Evolutionary conservation across 192 early-diverging fungal genomes (phyloP).

Genomic region (Coemansia furcata): DNA sequence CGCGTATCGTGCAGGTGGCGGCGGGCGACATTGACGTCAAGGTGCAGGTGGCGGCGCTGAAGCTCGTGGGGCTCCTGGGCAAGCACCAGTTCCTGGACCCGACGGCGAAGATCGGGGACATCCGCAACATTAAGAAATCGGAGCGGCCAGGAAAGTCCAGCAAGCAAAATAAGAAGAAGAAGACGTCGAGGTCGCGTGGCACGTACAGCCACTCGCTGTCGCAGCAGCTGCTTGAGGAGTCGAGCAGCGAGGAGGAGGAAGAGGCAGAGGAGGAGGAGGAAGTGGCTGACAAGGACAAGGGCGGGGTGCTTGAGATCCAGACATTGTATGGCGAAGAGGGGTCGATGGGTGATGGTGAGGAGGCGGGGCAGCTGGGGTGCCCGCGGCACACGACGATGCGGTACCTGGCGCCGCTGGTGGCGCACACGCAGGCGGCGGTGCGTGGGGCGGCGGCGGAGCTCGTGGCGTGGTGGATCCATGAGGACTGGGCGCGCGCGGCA

Average conservation of each 20-base stretch:
- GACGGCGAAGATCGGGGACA: conserved; percentile 27
- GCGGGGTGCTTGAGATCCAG: conserved; percentile 9
- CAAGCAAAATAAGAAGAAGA: neutral
- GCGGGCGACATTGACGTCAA: conserved; percentile 41
- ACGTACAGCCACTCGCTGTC: conserved; percentile 44
- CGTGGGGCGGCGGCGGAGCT: conserved; percentile 66
- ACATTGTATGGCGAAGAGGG: conserved; percentile 20
- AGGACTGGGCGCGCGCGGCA: conserved; percentile 48
- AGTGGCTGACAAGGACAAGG: conserved; percentile 1
- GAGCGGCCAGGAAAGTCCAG: neutral
- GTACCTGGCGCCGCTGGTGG: conserved; percentile 67
- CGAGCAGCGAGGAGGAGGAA: conserved; percentile 23
- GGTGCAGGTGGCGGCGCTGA: conserved; percentile 47
- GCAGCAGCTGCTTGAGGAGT: conserved; percentile 49
- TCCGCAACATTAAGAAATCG: conserved; percentile 11
- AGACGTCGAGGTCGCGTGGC: conserved; percentile 13
- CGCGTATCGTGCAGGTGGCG: conserved; percentile 46
- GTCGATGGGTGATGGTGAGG: neutral
- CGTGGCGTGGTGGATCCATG: conserved; percentile 52
- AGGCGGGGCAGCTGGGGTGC: conserved; percentile 55
- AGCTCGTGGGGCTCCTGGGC: conserved; percentile 30
- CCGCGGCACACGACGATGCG: conserved; percentile 53
- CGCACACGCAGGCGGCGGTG: conserved; percentile 65
- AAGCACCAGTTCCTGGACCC: conserved; percentile 35
- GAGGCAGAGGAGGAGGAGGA: neutral